Evolutionary conservation across 345 rosid genomes (phyloP), one percentile per base, ranked within the genome.

Genomic region (Acer saccharum): DNA sequence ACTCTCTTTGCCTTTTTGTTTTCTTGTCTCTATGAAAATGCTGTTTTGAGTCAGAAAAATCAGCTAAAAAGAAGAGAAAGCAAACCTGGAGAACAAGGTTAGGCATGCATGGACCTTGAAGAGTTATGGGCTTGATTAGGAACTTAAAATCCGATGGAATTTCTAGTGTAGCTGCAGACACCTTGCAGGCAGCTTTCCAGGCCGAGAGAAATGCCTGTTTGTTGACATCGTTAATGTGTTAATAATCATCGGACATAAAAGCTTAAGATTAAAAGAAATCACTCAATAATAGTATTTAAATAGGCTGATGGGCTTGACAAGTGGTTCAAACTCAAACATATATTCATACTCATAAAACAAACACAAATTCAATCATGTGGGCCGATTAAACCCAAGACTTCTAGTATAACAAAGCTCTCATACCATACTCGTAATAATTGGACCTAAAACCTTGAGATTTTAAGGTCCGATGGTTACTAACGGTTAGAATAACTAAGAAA

Each of bases 81-180:
- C 69, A 39, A 76, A 90, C 94, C 90, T 88, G 89, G 65, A 91
- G 88, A 82, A 77, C 81, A 62, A 91, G 84, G 25, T 85, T 65
- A 79, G 91, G 87, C 87, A 86, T 82, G 80, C 93, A 89, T 70
- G 90, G 93, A 78, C 93, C 95, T 80, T 88, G 87, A 46, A 91
- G 89, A 72, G 87, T 83, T 77, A 87, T 72, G 83, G 93, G 89
- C 63, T 73, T 87, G 81, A 88, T 71, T 5, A 89, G 76, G 75
- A 89, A 82, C 78, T 77, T 84, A 74, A 83, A 80, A 25, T 83
- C 80, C 29, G 80, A 74, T 5, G 95, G 95, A 41, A 91, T 84
- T 77, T 79, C 81, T n/a, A 91, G 43, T 17, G 71, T 84, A 41
- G 88, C 88, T 39, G 87, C 84, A 1, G 82, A 35, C 1, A 88